Base-by-base conservation (phyloP, 495 filamentous ascomycete species). In the Astrothelium subdiscretum region DNA sequence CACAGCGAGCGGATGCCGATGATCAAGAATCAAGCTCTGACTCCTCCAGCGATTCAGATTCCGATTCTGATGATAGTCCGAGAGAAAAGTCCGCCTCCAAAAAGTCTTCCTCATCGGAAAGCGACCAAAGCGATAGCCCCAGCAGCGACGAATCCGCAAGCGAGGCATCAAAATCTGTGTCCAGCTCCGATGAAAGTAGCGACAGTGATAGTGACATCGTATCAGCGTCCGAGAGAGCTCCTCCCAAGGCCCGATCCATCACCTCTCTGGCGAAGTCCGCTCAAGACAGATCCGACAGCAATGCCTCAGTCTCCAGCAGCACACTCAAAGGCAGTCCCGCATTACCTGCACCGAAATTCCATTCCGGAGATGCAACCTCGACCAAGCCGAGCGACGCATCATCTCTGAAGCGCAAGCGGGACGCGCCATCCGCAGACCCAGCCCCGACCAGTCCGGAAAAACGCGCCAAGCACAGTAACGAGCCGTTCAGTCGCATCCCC, bases 401-500 rank as follows among this genome's bases (percentile, higher is more conserved):
- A 22, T 8, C 61, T 11, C 40, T 35, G 1, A 44, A 58, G 27
- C 67, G 64, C 43, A 59, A 63, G 11, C 58, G 31, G 29, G 31
- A 60, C 13, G 58, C 20, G 11, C 57, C 60, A 31, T 43, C 62
- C 63, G 22, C 63, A 65, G 18, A 59, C 43, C 52, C 61, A 2
- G 54, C 63, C 4, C 58, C 65, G 13, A 54, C 62, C 59, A 64
- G 58, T 51, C 24, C 61, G 43, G 52, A 60, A 24, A 62, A 64
- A 48, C 48, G 43, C 31, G 18, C 62, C 62, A 85, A 85, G 71
- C 79, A 84, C 67, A 74, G 78, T 35, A 84, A 80, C 51, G 73
- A 77, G 51, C 82, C 81, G 15, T 89, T 89, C 77, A 83, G 81
- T 2, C 82, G 87, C 61, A 84, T 91, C 62, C 74, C 79, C 31